Percentiles rank a stretch among this genome's conserved stretches.
phyloP scores from a whole-genome alignment of 148 eudicot species.

The Arbutus unedo region DNA sequence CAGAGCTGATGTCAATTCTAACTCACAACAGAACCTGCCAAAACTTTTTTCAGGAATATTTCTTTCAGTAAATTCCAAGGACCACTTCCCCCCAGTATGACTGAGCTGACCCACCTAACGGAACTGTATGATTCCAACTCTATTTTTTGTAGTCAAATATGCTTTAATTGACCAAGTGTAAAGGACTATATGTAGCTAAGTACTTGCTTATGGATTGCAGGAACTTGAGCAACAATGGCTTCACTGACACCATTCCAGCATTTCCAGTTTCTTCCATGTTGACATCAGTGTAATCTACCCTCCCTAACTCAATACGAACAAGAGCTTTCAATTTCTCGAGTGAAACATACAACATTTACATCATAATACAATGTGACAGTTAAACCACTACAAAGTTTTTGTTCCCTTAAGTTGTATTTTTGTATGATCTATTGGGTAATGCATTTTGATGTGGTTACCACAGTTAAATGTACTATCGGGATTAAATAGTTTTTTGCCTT shows the following conservation, averaged over 20 bases:
- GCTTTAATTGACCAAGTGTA: not conserved
- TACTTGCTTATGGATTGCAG: constrained; percentile 25
- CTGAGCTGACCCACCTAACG: constrained; percentile 32
- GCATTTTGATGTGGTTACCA: not conserved
- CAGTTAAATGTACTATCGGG: not conserved
- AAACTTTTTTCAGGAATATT: constrained; percentile 30
- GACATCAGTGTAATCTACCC: constrained; percentile 34
- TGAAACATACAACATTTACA: not conserved
- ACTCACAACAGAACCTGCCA: not conserved
- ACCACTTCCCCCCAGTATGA: constrained; percentile 35
- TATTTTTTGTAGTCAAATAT: not conserved
- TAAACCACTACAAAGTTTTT: not conserved
- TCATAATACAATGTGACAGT: not conserved
- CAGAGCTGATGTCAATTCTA: not conserved
- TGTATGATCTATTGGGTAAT: not conserved
- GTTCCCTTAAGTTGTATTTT: not conserved
- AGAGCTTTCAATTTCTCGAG: not conserved
- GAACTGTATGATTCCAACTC: constrained; percentile 36
- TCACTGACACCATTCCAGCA: constrained; percentile 34
- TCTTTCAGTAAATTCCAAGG: constrained; percentile 36
- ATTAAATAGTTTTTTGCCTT: not conserved
- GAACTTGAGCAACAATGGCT: constrained; percentile 41
- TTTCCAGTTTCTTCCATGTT: constrained; percentile 37
- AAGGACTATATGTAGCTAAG: constrained; percentile 4
- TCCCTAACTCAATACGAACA: constrained; percentile 5